Percentiles rank a stretch among this genome's conserved stretches.
These are phyloP conservation scores for Luvunga scandens DNA, from an alignment of 345 rosid genomes.

Conservation along the genomic window DNA sequence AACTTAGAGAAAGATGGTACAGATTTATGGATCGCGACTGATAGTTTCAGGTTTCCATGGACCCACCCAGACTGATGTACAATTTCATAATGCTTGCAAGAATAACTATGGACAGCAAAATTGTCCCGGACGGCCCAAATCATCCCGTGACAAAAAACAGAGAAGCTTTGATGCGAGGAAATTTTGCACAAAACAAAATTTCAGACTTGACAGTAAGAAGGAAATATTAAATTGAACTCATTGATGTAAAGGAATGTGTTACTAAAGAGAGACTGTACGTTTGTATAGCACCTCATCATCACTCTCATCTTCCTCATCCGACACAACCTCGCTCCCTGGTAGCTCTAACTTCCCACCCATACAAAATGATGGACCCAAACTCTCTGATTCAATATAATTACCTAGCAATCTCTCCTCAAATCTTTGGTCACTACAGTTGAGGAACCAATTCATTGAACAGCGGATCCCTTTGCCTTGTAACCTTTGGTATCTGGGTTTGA, in stretches of 20 bases:
- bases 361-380: constrained; percentile 54
- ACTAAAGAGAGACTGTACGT: constrained; percentile 43
- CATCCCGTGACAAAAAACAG: background rate
- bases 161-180: background rate
- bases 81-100: background rate
- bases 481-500: constrained; percentile 79
- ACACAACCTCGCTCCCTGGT: constrained; percentile 61
- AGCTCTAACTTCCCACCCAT: constrained; percentile 83
- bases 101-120: background rate
- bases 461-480: constrained; percentile 71
- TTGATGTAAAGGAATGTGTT: background rate
- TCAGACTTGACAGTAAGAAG: background rate
- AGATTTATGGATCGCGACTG: background rate
- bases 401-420: constrained; percentile 80
- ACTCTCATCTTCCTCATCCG: constrained; percentile 75
- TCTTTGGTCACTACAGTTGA: constrained; percentile 91
- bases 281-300: constrained; percentile 70
- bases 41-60: background rate
- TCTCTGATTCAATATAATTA: constrained; percentile 69
- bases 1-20: background rate
- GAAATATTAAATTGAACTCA: background rate
- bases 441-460: constrained; percentile 80
- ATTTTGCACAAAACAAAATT: background rate
- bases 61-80: background rate
- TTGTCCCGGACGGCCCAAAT: background rate